Base-by-base conservation (phyloP, 257 asterid genomes). In the Eustoma russellianum region DNA sequence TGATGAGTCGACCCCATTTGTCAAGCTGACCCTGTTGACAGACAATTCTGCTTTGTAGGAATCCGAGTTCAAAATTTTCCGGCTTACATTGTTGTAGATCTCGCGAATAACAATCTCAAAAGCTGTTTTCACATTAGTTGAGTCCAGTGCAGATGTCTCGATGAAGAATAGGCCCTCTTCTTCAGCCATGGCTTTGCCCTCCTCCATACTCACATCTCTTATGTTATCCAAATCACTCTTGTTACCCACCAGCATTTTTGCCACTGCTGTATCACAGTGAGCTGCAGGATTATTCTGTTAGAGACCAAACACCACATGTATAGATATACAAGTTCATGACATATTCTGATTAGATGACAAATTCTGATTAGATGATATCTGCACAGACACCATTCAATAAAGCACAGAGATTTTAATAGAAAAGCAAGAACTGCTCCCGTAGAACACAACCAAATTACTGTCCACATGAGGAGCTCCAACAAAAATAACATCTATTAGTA, bases 211-310 rank as follows among this genome's bases (percentile, higher is more conserved):
- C 64, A 83, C 83, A 28, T 74, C 90, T 75, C 87, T 74, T 17
- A 83, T 78, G 55, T 70, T 72, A 19, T 72, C 94, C 77, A 83
- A 49, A 66, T 83, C 87, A 45, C 83, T 73, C 65, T 83, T 83
- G 80, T 84, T 84, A 56, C 90, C 94, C 0, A 79, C 90, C 47
- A 84, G 74, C 83, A 84, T 74, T 61, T 59, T 78, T 17, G 86
- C 94, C 11, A 76, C 77, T 2, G 85, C 62, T 1, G 90, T 79
- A 65, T 84, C 94, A 40, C 83, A 78, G 47, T 84, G 90, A 54
- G 70, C 94, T 81, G 85, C 81, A 72, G 2, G 52, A 46, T 8
- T 11, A 51, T 51, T 17, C 12, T 18, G 44, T 6, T 50, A 18
- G 48, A 46, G 16, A 15, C 18, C 7, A 48, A 17, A n/a, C 13